Evolutionary conservation across 257 asterid genomes (phyloP), one percentile per base, ranked within the genome.

Genomic region (Gardenia jasminoides): DNA sequence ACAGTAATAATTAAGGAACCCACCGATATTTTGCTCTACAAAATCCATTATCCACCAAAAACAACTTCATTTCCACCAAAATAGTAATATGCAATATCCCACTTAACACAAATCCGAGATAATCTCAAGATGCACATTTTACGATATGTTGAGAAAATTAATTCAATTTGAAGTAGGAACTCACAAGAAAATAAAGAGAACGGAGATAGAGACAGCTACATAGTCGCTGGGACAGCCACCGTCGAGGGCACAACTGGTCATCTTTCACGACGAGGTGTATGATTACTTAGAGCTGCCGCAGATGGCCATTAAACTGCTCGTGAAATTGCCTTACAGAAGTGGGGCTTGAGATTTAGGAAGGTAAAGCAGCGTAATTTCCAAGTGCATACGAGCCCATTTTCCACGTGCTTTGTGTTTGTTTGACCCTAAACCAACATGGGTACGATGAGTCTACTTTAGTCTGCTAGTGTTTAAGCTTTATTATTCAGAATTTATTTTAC

Each of bases 141-240:
- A 13, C 31, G 16, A 31, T 30, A 15, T n/a, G 11, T 6, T 48
- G 44, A 67, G 3, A 17, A 68, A 47, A 78, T 10, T 12, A 12
- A 4, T 54, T 46, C 50, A 67, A 74, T 6, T 8, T 20, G 76
- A 50, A 76, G 82, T 67, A 36, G 46, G 71, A 68, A 75, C 83
- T 82, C 86, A 93, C 98, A 88, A 73, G 80, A 90, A 70, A 26
- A 90, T 71, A 30, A 92, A 90, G 71, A 88, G 65, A 39, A 86
- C 48, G 19, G 98, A 85, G 84, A 90, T 82, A 76, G 96, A 89
- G 78, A 91, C n/a, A 58, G 97, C 92, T 48, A 86, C 85, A 67
- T 91, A 93, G 81, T 93, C 98, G 80, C 93, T 93, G 73, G 94
- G 91, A 82, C 97, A 93, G 80, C 98, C 97, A 78, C 98, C 98